Evolutionary conservation across 108 stramenopile species (phyloP).

Genomic region (Cyclotella distinguenda): DNA sequence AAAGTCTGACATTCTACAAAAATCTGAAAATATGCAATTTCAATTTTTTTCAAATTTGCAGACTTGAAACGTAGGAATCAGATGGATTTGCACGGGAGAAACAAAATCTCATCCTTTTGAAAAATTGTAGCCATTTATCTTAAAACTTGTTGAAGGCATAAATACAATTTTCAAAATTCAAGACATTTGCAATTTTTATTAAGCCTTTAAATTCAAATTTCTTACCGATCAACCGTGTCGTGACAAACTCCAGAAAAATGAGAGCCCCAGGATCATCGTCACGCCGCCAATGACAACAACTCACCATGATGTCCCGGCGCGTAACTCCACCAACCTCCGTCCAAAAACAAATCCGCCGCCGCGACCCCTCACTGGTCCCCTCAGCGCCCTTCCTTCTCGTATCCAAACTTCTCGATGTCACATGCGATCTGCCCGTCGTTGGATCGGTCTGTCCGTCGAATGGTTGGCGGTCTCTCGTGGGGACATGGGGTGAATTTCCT

Average conservation of each 20-base stretch:
- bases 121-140: no score
- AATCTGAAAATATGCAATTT: no score
- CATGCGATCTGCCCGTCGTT: conserved; percentile 18
- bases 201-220: no score
- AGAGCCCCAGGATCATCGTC: neutral
- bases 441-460: conserved; percentile 4
- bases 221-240: neutral
- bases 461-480: conserved; percentile 20
- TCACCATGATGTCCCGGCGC: no score
- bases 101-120: no score
- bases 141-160: no score
- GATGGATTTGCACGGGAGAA: no score
- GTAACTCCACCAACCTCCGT: conserved; percentile 30
- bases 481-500: conserved; percentile 24
- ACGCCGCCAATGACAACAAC: neutral
- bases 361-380: conserved; percentile 32
- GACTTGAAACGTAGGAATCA: no score
- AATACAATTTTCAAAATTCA: no score
- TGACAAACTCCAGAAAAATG: neutral
- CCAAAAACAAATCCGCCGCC: conserved; percentile 31
- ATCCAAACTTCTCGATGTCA: conserved; percentile 28
- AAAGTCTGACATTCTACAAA: no score
- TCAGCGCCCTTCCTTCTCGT: conserved; percentile 38
- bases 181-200: no score
- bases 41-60: no score